These are phyloP conservation scores for Solanum bulbocastanum DNA, from an alignment of 257 asterid species.

Conservation along the genomic window DNA sequence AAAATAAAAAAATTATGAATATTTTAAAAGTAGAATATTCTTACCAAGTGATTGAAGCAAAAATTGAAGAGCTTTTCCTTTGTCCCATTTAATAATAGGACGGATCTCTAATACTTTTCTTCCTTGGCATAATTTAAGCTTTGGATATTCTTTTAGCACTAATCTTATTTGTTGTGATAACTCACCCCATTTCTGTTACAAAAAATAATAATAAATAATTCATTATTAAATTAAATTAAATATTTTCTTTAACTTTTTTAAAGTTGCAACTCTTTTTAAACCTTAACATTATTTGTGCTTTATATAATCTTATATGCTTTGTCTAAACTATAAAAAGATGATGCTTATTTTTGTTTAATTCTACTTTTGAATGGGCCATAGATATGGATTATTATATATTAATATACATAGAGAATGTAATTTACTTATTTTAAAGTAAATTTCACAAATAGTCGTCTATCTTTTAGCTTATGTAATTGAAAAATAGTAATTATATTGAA, in stretches of 20 bases:
- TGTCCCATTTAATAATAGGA: slow-evolving; percentile 94
- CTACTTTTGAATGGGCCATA: neutral
- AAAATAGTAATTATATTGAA: neutral
- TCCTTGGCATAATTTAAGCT: slow-evolving; percentile 67
- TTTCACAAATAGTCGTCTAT: neutral
- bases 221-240: neutral
- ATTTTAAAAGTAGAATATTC: neutral
- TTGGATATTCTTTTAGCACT: slow-evolving; percentile 69
- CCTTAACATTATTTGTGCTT: neutral
- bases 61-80: slow-evolving; percentile 91
- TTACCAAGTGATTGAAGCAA: slow-evolving; percentile 82
- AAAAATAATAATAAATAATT: neutral
- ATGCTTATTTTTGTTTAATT: neutral
- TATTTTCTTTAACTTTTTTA: neutral
- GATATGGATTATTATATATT: neutral
- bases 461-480: neutral
- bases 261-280: neutral
- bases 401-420: neutral
- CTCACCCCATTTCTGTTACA: slow-evolving; percentile 70
- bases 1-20: neutral
- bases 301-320: neutral
- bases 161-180: slow-evolving; percentile 56
- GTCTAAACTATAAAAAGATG: neutral
- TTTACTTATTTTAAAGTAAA: neutral
- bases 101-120: slow-evolving; percentile 94